Evolutionary conservation across 139 green algal species (phyloP).

Genomic region (Monoraphidium neglectum): DNA sequence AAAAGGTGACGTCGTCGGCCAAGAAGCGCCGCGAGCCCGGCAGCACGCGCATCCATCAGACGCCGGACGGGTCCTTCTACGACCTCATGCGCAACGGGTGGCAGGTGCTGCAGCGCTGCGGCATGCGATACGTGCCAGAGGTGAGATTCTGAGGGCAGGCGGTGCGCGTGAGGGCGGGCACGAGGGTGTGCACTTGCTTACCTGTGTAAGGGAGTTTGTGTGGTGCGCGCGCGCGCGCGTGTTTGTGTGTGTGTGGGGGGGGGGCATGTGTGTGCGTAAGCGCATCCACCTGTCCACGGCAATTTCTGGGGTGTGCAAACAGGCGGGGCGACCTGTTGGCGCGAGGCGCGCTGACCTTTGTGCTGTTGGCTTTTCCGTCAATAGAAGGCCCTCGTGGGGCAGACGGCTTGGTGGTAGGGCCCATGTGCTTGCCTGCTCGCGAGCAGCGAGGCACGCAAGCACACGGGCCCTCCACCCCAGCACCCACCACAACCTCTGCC

Average conservation of each 20-base stretch:
- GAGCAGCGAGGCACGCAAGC: too few species aligned
- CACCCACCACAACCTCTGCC: too few species aligned
- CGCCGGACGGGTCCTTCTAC: conserved; percentile 95
- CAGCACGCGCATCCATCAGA: conserved; percentile 83
- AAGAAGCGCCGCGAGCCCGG: conserved; percentile 84
- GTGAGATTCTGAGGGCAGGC: too few species aligned
- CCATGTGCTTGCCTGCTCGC: too few species aligned
- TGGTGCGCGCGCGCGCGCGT: not conserved
- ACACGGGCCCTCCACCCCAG: too few species aligned
- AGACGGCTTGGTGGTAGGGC: too few species aligned
- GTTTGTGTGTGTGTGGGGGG: conserved; percentile 12
- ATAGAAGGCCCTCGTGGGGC: too few species aligned
- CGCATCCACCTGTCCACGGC: not conserved
- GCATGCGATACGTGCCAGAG: conserved; percentile 47
- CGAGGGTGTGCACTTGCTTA: conserved; percentile 87
- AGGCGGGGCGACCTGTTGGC: too few species aligned
- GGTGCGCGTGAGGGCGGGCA: too few species aligned
- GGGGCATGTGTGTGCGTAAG: not conserved
- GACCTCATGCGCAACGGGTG: conserved; percentile 92
- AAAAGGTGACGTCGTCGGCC: conserved; percentile 81
- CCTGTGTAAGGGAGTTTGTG: conserved; percentile 72
- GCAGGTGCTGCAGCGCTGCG: conserved; percentile 73
- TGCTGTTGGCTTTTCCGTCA: too few species aligned
- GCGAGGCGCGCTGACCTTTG: too few species aligned
- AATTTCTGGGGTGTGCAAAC: too few species aligned